Conservation (phyloP, 139 green algal genomes). For the Picochlorum sp. region DNA sequence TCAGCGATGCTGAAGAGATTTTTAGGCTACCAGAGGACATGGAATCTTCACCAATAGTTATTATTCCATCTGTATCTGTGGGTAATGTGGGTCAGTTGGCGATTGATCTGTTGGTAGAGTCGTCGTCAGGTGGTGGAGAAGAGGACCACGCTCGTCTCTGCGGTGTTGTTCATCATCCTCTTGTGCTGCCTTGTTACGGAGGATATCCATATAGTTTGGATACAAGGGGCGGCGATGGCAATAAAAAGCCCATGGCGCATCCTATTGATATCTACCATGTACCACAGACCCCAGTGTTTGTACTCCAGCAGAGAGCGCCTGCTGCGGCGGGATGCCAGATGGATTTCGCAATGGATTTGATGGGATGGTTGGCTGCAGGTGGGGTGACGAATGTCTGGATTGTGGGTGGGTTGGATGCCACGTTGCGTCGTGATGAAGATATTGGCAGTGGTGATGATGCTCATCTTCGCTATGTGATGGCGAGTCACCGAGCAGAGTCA, state of each 20-base stretch:
- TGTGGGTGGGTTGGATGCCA: constrained; percentile 47
- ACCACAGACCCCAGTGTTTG: constrained; percentile 14
- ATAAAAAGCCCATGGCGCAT: not conserved
- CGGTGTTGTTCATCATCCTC: constrained; percentile 36
- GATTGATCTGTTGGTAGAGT: constrained; percentile 52
- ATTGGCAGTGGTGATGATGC: constrained; percentile 21
- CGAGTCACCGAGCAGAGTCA: no score
- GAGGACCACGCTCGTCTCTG: not conserved
- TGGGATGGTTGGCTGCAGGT: not conserved
- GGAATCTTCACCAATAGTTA: not conserved
- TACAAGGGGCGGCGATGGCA: not conserved
- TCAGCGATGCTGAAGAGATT: no score
- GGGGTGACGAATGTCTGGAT: constrained; percentile 34
- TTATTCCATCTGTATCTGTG: constrained; percentile 9
- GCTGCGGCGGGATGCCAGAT: constrained; percentile 25
- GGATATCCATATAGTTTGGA: constrained; percentile 34
- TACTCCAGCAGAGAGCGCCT: constrained; percentile 65
- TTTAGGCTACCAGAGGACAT: not conserved
- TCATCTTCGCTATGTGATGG: constrained; percentile 9
- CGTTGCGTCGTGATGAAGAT: constrained; percentile 38
- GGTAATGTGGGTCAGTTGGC: constrained; percentile 76
- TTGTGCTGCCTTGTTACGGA: constrained; percentile 56
- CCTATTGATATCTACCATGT: constrained; percentile 46
- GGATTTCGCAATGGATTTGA: not conserved
- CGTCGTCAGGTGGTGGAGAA: constrained; percentile 10